phyloP scores from a whole-genome alignment of 768 basidiomycete species.

The Lactifluus hygrophoroides region DNA sequence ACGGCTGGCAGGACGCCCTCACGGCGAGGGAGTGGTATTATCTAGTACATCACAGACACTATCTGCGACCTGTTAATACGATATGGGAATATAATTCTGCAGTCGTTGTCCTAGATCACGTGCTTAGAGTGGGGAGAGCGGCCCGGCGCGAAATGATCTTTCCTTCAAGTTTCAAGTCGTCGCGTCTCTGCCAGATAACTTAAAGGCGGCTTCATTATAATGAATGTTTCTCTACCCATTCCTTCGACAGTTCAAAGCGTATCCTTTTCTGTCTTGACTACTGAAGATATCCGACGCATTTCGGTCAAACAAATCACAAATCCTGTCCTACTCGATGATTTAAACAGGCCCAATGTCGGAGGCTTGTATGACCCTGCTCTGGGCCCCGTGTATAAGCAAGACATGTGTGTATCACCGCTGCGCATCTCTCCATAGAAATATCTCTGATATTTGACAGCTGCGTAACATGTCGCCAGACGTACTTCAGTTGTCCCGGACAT shows the following conservation, averaged over 20 bases:
- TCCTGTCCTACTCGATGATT: slow-evolving; percentile 84
- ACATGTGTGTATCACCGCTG: slow-evolving; percentile 59
- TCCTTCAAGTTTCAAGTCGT: too few relatives aligned
- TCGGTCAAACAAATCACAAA: slow-evolving; percentile 98
- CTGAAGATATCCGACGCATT: slow-evolving; percentile 82
- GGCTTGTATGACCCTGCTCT: slow-evolving; percentile 94
- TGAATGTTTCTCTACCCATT: slow-evolving; percentile 89
- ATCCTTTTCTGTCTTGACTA: slow-evolving; percentile 87
- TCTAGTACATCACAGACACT: background rate
- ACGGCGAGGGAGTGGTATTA: slow-evolving; percentile 34
- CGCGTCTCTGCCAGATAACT: too few relatives aligned
- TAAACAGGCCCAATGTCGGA: slow-evolving; percentile 84
- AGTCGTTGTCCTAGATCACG: too few relatives aligned
- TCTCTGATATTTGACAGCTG: slow-evolving; percentile 47
- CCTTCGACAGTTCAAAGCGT: slow-evolving; percentile 78
- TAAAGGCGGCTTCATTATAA: background rate
- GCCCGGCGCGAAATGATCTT: too few relatives aligned
- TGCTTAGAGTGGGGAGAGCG: too few relatives aligned
- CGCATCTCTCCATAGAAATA: background rate
- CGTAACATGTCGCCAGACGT: slow-evolving; percentile 84
- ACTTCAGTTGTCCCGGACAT: slow-evolving; percentile 95
- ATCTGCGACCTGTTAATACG: background rate
- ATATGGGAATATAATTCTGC: background rate
- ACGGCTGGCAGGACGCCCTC: slow-evolving; percentile 43
- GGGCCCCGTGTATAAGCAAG: slow-evolving; percentile 80